phyloP scores from a whole-genome alignment of 176 grass and related monocot species.

The Poa annua region DNA sequence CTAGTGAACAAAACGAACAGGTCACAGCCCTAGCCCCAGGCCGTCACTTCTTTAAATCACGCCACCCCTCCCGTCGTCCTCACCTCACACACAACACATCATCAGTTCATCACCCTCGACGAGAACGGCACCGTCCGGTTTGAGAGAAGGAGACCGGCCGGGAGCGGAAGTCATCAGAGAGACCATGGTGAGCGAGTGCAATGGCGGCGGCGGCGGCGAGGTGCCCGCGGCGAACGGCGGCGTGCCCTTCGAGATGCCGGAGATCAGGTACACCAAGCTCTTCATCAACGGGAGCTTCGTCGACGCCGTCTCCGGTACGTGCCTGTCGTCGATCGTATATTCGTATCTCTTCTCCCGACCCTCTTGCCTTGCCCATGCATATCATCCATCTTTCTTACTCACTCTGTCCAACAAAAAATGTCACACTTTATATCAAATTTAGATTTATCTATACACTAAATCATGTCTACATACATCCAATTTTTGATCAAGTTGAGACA shows the following conservation, averaged over 20 bases:
- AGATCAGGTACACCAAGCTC: slow-evolving; percentile 66
- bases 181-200: slow-evolving; percentile 39
- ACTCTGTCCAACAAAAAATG: no score
- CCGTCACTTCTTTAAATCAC: background rate
- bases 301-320: slow-evolving; percentile 58
- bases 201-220: background rate
- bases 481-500: no score
- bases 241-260: slow-evolving; percentile 26
- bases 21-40: background rate
- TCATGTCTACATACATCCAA: no score
- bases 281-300: slow-evolving; percentile 72
- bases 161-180: background rate
- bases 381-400: no score
- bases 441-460: no score
- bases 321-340: no score
- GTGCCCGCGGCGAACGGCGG: background rate
- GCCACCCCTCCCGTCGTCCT: no score
- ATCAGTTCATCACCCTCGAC: no score
- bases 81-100: background rate
- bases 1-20: background rate
- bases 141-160: background rate
- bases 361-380: background rate
- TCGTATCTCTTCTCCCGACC: background rate
- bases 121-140: background rate
- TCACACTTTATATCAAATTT: no score